Conservation (phyloP, 495 filamentous ascomycete species). For the Xylaria nigripes region DNA sequence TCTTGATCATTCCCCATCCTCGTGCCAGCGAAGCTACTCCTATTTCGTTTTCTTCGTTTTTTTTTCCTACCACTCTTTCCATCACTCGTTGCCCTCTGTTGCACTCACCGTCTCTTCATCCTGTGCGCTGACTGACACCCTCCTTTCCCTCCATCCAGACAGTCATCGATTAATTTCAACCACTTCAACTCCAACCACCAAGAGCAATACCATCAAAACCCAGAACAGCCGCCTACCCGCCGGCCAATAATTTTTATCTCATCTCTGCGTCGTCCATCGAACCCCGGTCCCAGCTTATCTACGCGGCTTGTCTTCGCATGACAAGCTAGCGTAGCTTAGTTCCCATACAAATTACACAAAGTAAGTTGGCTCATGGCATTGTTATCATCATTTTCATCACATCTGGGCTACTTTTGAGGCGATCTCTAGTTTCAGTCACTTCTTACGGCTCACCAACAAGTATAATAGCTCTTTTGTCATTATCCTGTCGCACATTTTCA, state of each 20-base stretch:
- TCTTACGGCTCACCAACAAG: conserved; percentile 21
- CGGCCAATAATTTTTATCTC: not conserved
- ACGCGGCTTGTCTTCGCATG: conserved; percentile 19
- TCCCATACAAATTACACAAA: conserved; percentile 8
- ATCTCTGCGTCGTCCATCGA: conserved; percentile 3
- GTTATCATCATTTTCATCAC: conserved; percentile 2
- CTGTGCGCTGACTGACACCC: conserved; percentile 9
- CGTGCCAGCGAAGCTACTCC: conserved; percentile 25
- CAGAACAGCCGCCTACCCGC: not conserved
- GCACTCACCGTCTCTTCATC: conserved; percentile 11
- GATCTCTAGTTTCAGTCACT: conserved; percentile 10
- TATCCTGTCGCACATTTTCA: conserved; percentile 14
- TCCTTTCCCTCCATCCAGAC: conserved; percentile 1
- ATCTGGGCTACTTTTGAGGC: conserved; percentile 15
- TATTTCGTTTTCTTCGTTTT: conserved; percentile 11
- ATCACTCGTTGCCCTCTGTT: conserved; percentile 25
- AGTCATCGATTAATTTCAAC: conserved; percentile 6
- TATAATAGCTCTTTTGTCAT: conserved; percentile 19
- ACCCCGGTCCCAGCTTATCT: not conserved
- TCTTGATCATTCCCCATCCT: conserved; percentile 17
- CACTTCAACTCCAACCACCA: not conserved
- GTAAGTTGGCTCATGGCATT: conserved; percentile 16
- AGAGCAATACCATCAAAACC: not conserved
- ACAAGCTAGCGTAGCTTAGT: conserved; percentile 15
- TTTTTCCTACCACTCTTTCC: conserved; percentile 7